Base-by-base conservation (phyloP, 345 rosid genomes). In the Brassica rapa region DNA sequence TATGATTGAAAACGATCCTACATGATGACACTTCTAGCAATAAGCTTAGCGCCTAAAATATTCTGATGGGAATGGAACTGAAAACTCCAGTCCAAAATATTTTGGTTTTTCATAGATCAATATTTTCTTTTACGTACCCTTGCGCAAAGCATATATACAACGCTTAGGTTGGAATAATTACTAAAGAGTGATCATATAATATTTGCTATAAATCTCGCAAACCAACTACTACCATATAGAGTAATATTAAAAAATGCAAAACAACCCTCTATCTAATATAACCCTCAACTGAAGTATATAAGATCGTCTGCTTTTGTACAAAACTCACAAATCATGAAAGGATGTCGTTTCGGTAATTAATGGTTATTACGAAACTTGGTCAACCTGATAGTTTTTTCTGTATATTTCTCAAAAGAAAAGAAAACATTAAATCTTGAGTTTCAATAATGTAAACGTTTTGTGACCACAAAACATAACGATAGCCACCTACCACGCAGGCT, bases 401-500 rank as follows among this genome's bases (percentile, higher is more conserved):
- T 51, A 51, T 51, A 51, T 51, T 51, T 51, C 56, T 51, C 8
- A n/a, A 51, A 51, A 51, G 56, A 51, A 51, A 46, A 46, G 3
- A 35, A 51, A 41, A 41, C 49, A 41, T 10, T 41, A 41, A 41
- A 41, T 19, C 29, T 56, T 56, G 25, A 21, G 62, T 59, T 59
- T 59, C 62, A 59, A 59, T 23, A 59, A 59, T 10, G n/a, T 59
- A 23, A 9, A 23, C n/a, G 63, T 59, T 24, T 59, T n/a, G 5
- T 29, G 10, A 2, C 62, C 62, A 57, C 30, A 57, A 57, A 57
- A 57, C 61, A 56, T 56, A 56, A 57, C 30, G n/a, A 57, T 23
- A 49, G 29, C 23, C 43, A 72, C 15, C 74, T 14, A 23, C 68
- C 76, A 39, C 68, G 68, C 14, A 63, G 68, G 10, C 3, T 15